Evolutionary conservation across 306 rosid genomes (phyloP).

Genomic region (Cotoneaster glaucophyllus): DNA sequence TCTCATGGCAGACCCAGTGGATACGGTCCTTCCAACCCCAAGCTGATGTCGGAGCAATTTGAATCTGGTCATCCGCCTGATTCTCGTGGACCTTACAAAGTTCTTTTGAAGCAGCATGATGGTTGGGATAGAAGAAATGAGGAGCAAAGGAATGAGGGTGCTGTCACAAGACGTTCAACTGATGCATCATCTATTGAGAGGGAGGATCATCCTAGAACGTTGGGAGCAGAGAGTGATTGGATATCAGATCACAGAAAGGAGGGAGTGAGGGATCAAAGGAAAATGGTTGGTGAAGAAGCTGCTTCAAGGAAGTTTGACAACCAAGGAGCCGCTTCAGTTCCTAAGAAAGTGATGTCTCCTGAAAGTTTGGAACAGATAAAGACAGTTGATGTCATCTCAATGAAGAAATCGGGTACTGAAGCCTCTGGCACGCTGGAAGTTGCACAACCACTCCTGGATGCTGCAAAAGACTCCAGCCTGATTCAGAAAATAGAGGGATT

Average conservation of each 20-base stretch:
- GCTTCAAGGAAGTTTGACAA: constrained; percentile 38
- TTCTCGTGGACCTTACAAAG: constrained; percentile 68
- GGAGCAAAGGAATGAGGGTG: constrained; percentile 46
- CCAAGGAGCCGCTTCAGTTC: constrained; percentile 36
- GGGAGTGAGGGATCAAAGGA: constrained; percentile 40
- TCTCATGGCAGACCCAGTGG: constrained; percentile 58
- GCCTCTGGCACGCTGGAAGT: constrained; percentile 37
- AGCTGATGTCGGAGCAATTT: constrained; percentile 40
- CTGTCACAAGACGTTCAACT: constrained; percentile 7
- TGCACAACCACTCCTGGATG: constrained; percentile 29
- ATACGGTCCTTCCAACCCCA: constrained; percentile 43
- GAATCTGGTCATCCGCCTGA: constrained; percentile 58
- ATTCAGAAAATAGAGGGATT: constrained; percentile 84
- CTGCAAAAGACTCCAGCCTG: constrained; percentile 63
- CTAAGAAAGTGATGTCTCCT: constrained; percentile 34
- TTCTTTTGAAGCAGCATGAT: constrained; percentile 73
- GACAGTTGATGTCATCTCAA: constrained; percentile 34
- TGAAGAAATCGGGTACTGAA: constrained; percentile 38
- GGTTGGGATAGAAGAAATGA: constrained; percentile 57
- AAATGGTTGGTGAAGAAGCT: constrained; percentile 33
- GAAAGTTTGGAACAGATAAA: constrained; percentile 31
- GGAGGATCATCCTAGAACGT: constrained; percentile 36
- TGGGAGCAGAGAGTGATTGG: constrained; percentile 51
- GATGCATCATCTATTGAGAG: constrained; percentile 26
- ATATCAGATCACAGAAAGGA: constrained; percentile 45